Base-by-base conservation (phyloP, 345 rosid species). In the Salix dunnii region DNA sequence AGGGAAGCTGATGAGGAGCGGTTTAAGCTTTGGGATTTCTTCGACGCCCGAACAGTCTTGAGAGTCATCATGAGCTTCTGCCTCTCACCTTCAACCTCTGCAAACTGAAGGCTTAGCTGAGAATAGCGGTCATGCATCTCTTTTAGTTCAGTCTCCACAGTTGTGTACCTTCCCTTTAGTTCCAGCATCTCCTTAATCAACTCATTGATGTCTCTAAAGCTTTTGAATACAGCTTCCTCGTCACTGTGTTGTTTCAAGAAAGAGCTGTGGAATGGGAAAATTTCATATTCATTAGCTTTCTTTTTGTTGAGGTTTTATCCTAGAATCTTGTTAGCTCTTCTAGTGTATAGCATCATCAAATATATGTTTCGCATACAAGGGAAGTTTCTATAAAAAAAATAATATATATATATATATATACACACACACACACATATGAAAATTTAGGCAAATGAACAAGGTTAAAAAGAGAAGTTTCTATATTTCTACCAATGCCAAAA, bases 11-110 rank as follows among this genome's bases (percentile, higher is more conserved):
- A 89, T 28, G 91, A 82, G 40, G 90, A 81, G 65, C 83, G 87
- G 75, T 84, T 84, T 49, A 86, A 71, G 67, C 69, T 79, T 76
- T 42, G 75, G 6, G 86, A 72, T 84, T 88, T 93, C 87, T 86
- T 91, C 48, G 91, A 81, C 63, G 96, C 83, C 55, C 98, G 88
- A 30, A 90, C 88, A 76, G 87, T 93, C 89, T 96, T 96, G 67
- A 96, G 90, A 35, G 97, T 93, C 99, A 91, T 96, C 94, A 85
- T 85, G 63, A 96, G 98, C 84, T 96, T 96, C 82, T 96, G 99
- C 72, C 98, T 91, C 79, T 96, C 99, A 13, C 99, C 99, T 85
- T 96, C 98, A 69, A 93, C 94, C 89, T 96, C 99, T 7, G 99
- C 98, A 82, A 96, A 93, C 65, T 92, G 93, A 76, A 96, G 98